Evolutionary conservation across 805 yeast species (phyloP), one percentile per base, ranked within the genome.

Genomic region (Wickerhamiella galacta): DNA sequence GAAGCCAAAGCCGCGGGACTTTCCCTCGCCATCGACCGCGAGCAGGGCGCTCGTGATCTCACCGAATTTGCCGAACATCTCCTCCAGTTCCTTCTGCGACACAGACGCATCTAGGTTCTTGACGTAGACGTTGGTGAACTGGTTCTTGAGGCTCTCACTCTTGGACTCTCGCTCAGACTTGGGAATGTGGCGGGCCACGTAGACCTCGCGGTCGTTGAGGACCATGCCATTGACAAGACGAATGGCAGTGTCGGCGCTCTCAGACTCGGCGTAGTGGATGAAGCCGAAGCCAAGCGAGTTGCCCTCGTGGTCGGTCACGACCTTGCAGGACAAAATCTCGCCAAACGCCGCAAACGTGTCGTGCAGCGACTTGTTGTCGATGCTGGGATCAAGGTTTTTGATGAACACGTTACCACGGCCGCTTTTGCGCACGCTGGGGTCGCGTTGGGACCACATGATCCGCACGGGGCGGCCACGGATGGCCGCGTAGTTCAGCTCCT

Each of bases 371-470:
- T 87, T 87, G 82, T 90, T 87, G 67, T 90, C 98, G 53, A 90
- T 90, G 53, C 81, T 93, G 40, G 94, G 92, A 62, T 87, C 95
- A 64, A 90, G 74, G 73, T 90, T 90, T 75, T 90, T 90, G 68
- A 90, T 87, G 73, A 78, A 90, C 47, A 90, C 75, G 72, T 90
- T 90, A 54, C 95, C 95, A 44, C 81, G 77, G 60, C 95, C 95
- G 55, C 75, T 75, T 70, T 76, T 81, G 71, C 98, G 80, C 52
- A 75, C 60, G 41, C 94, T 70, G 45, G 98, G 96, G 60, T 90
- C 96, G 66, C 96, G 82, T 69, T 90, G 96, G 47, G 95, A 83
- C 95, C 96, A 83, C 96, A 90, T 90, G 67, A 90, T 87, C 64
- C 98, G 82, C 66, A 95, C 83, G 52, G 95, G 83, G 54, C 77